phyloP scores from a whole-genome alignment of 257 asterid species.

The Rauvolfia tetraphylla region DNA sequence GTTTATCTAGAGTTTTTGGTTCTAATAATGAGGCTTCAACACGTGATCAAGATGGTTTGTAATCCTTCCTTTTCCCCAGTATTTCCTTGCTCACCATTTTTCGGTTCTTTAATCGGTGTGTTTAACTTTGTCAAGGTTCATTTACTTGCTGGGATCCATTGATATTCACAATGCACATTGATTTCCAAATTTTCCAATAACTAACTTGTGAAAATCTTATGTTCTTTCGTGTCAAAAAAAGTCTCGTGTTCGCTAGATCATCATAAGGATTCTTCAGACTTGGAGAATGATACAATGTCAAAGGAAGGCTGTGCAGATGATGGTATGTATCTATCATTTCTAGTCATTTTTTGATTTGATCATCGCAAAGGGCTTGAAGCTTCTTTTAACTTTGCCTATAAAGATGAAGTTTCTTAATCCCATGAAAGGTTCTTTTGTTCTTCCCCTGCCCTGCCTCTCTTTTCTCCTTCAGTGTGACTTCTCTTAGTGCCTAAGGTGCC shows the following conservation, averaged over 20 bases:
- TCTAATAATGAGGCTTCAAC: constrained; percentile 26
- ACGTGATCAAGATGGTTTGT: constrained; percentile 32
- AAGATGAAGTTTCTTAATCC: not conserved
- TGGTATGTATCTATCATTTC: constrained; percentile 29
- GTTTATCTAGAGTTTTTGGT: constrained; percentile 15
- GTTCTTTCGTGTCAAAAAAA: too few species aligned
- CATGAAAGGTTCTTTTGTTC: not conserved
- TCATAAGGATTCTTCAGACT: constrained; percentile 21
- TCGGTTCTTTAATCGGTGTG: not conserved
- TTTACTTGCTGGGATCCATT: not conserved
- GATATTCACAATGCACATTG: constrained; percentile 1
- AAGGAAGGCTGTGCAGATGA: constrained; percentile 43
- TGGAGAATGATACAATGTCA: constrained; percentile 28
- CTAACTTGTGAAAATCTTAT: constrained; percentile 21
- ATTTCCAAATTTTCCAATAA: not conserved
- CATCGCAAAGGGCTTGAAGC: not conserved
- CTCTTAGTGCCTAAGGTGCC: not conserved
- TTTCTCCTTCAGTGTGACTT: not conserved
- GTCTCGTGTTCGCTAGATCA: too few species aligned
- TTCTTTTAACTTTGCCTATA: not conserved
- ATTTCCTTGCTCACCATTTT: not conserved
- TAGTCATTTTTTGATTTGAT: not conserved
- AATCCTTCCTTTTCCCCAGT: not conserved
- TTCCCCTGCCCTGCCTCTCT: not conserved
- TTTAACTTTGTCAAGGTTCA: not conserved